Base-by-base conservation (phyloP, 768 basidiomycete species). In the Hericium alpestre region DNA sequence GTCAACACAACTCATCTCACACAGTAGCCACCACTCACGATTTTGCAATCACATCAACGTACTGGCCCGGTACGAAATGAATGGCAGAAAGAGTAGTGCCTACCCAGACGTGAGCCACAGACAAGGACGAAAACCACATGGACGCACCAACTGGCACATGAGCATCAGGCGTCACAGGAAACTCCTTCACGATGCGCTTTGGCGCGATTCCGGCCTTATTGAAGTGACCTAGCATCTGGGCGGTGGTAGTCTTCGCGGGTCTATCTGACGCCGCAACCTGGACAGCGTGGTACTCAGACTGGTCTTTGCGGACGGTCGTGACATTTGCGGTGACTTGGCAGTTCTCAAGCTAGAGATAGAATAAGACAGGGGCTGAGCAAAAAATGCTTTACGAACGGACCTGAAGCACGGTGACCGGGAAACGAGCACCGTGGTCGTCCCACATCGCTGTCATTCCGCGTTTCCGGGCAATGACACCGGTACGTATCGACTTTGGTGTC, bases 41-140 rank as follows among this genome's bases (percentile, higher is more conserved):
- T 62, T 87, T 89, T 7, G 88, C 89, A 59, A 89, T 77, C 6
- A 93, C 88, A 69, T 98, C 95, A 12, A 98, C 91, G 66, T 78
- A 92, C 69, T 99, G 96, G 0, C 96, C 96, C 0, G 96, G 96
- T 8, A 98, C 96, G 65, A 95, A 98, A 70, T 99, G 96, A 46
- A 88, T 78, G 0, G 93, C 92, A 50, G 89, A 93, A 40, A 99
- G 66, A 12, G 83, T 87, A 0, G 94, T 93, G 32, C 95, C 93
- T 94, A 59, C 43, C 18, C 53, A 54, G 22, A 53, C 46, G 12
- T 16, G 32, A 39, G 25, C 11, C 46, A 51, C 25, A 57, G 23
- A 25, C 16, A 50, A n/a, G 52, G n/a, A 38, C 41, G 37, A 54
- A 22, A 37, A 22, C 22, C 51, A 20, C 54, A 52, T 10, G 16